A percentile compares a stretch with the other conserved stretches of the same genome.
Evolutionary conservation across 73 alveolate species (phyloP).

Genomic region (Paramecium sonneborni): DNA sequence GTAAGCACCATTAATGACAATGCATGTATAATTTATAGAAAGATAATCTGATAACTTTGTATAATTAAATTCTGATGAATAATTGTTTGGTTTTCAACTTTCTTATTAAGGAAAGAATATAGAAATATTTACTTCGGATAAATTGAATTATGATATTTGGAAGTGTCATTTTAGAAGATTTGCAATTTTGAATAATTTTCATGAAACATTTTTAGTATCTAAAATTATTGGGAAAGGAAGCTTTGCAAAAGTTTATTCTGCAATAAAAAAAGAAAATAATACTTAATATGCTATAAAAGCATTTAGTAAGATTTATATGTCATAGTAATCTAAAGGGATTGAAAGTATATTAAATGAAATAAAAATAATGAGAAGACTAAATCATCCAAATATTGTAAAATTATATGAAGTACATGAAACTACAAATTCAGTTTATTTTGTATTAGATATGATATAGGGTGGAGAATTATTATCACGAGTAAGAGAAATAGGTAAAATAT

Average conservation of each 20-base stretch:
- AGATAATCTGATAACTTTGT: not conserved
- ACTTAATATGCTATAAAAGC: conserved; percentile 71
- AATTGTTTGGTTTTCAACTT: conserved; percentile 52
- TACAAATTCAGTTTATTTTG: conserved; percentile 60
- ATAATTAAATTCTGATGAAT: not conserved
- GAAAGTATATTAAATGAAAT: conserved; percentile 71
- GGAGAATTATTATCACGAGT: conserved; percentile 75
- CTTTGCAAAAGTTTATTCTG: conserved; percentile 74
- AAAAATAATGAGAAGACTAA: conserved; percentile 67
- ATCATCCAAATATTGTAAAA: conserved; percentile 72
- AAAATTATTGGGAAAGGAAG: conserved; percentile 74
- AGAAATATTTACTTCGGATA: conserved; percentile 54
- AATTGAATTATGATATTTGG: conserved; percentile 42
- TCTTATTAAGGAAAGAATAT: conserved; percentile 10
- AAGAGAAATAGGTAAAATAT: conserved; percentile 4
- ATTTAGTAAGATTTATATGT: conserved; percentile 49
- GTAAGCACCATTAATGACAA: conserved; percentile 16
- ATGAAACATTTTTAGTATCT: not conserved
- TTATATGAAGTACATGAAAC: conserved; percentile 72
- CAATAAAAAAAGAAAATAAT: conserved; percentile 58
- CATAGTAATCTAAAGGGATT: conserved; percentile 31
- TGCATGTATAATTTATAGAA: conserved; percentile 32
- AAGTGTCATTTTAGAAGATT: not conserved
- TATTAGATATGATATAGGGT: conserved; percentile 70
- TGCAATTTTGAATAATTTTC: not conserved